These are phyloP conservation scores for Hypocreales sp. DNA, from an alignment of 2,329 filamentous ascomycete genomes.

Conservation along the genomic window DNA sequence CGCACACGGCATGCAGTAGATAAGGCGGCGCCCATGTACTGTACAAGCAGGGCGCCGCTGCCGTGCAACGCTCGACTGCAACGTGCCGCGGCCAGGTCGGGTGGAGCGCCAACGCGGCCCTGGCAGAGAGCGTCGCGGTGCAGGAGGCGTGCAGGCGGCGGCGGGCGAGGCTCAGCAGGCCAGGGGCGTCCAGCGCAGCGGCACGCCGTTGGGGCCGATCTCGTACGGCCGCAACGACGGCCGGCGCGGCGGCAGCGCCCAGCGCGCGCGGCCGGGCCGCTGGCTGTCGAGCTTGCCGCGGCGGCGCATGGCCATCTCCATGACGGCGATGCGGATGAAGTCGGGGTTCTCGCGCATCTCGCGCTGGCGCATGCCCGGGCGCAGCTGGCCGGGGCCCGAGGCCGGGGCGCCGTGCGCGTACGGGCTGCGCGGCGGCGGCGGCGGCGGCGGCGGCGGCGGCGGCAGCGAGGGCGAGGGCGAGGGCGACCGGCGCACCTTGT, in stretches of 20 bases:
- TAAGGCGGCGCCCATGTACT: too few relatives aligned
- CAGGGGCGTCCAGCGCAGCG: constrained; percentile 38
- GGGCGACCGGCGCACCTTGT: constrained; percentile 40
- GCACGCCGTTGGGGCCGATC: constrained; percentile 41
- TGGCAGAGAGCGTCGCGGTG: too few relatives aligned
- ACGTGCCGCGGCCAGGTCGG: too few relatives aligned
- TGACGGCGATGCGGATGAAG: constrained; percentile 55
- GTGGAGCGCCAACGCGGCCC: too few relatives aligned
- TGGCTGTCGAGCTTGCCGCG: constrained; percentile 50
- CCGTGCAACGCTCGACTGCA: too few relatives aligned
- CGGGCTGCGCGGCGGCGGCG: constrained; percentile 9
- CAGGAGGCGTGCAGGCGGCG: too few relatives aligned
- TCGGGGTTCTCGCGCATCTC: constrained; percentile 57
- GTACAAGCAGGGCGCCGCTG: too few relatives aligned
- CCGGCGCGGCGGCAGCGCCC: constrained; percentile 52
- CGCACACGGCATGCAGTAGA: too few relatives aligned
- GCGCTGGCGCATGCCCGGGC: constrained; percentile 39
- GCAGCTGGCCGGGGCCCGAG: constrained; percentile 15
- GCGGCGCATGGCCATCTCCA: constrained; percentile 58
- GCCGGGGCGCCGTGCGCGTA: constrained; percentile 16
- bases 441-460: too few relatives aligned
- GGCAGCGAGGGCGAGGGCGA: constrained; percentile 14
- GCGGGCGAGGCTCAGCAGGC: too few relatives aligned
- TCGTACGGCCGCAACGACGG: constrained; percentile 36
- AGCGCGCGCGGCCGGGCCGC: constrained; percentile 50